A percentile compares a stretch with the other conserved stretches of the same genome.
Evolutionary conservation across 1,284 basidiomycete genomes (phyloP).

Genomic region (Ustilago tritici): DNA sequence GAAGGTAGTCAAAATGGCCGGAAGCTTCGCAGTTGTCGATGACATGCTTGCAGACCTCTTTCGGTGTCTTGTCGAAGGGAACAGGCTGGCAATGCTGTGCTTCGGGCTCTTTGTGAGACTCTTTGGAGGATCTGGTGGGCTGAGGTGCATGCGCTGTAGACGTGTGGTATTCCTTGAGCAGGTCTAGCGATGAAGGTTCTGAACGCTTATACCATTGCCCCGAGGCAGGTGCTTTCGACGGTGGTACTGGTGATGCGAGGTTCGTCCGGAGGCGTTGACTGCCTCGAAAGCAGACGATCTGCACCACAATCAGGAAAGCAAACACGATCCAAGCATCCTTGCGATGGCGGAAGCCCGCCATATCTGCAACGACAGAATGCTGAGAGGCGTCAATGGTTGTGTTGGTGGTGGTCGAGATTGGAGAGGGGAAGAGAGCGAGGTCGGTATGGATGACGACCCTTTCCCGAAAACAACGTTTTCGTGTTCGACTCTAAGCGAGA

Average conservation of each 20-base stretch:
- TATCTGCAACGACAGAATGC: slow-evolving; percentile 15
- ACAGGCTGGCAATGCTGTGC: slow-evolving; percentile 45
- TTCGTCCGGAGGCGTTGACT: slow-evolving; percentile 26
- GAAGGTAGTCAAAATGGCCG: slow-evolving; percentile 59
- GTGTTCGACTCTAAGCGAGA: background rate
- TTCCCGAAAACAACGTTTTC: background rate
- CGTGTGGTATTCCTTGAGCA: slow-evolving; percentile 10
- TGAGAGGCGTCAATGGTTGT: slow-evolving; percentile 1
- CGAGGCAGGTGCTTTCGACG: background rate
- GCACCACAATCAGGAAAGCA: slow-evolving; percentile 49
- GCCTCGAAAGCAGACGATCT: slow-evolving; percentile 51
- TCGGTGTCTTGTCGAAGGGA: slow-evolving; percentile 28
- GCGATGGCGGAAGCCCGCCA: slow-evolving; percentile 43
- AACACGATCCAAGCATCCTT: slow-evolving; percentile 54
- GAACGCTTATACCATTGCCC: slow-evolving; percentile 16
- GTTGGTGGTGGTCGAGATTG: background rate
- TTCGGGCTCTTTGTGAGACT: slow-evolving; percentile 13
- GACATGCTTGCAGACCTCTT: slow-evolving; percentile 56
- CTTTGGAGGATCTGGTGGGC: slow-evolving; percentile 10
- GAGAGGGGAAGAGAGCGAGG: background rate
- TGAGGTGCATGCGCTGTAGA: slow-evolving; percentile 3
- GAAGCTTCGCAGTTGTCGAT: slow-evolving; percentile 47
- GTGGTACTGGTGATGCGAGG: slow-evolving; percentile 15
- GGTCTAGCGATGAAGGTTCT: background rate
- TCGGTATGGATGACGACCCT: background rate